These are phyloP conservation scores for Dimocarpus longan DNA, from an alignment of 345 rosid genomes.

Conservation along the genomic window DNA sequence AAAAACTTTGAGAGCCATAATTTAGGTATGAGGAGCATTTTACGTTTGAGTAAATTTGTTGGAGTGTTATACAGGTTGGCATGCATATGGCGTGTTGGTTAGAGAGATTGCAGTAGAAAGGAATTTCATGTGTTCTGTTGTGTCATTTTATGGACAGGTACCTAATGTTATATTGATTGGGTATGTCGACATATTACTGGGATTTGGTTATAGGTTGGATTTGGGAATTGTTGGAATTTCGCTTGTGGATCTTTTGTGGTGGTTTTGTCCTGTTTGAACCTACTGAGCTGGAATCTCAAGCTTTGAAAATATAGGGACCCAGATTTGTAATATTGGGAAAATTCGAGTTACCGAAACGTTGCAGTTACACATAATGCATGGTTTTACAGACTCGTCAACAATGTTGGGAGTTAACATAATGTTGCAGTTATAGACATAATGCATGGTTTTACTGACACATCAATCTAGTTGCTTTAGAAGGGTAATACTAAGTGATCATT, in stretches of 20 bases:
- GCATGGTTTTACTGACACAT: neutral
- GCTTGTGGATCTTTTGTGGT: neutral
- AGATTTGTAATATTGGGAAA: neutral
- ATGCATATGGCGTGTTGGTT: neutral
- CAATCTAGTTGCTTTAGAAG: neutral
- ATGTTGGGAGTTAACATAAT: neutral
- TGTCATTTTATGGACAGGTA: neutral
- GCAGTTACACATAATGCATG: neutral
- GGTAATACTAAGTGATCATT: neutral
- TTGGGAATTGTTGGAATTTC: neutral
- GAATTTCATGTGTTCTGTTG: neutral
- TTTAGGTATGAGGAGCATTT: neutral
- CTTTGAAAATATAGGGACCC: neutral
- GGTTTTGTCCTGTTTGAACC: neutral
- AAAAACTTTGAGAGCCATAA: neutral
- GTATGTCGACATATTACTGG: neutral
- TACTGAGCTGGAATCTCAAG: neutral
- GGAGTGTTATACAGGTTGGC: neutral
- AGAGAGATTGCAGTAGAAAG: constrained; percentile 6
- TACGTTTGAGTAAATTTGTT: neutral
- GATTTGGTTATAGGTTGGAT: neutral
- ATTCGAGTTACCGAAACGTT: neutral
- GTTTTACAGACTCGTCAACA: neutral
- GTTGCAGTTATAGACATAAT: too few relatives aligned
- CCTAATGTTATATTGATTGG: neutral